phyloP scores from a whole-genome alignment of 139 green algal species.

The Chlamydomonas sp. region DNA sequence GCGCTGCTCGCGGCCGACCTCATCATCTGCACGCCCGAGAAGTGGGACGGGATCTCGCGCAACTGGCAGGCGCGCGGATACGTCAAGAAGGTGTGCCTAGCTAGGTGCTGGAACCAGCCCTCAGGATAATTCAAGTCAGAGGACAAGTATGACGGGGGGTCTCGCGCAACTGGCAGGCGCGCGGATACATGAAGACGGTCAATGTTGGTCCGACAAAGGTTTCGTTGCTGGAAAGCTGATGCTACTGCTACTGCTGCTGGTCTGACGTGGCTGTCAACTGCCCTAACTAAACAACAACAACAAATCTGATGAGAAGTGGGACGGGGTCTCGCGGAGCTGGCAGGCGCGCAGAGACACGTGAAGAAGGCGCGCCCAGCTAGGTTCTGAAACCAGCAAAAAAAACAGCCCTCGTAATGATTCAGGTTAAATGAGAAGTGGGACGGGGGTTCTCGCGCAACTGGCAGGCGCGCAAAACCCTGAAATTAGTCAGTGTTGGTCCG shows the following conservation, averaged over 20 bases:
- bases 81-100: constrained; percentile 48
- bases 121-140: too few species aligned
- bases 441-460: constrained; percentile 82
- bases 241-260: too few species aligned
- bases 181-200: constrained; percentile 67
- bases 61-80: constrained; percentile 79
- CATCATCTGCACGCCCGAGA: constrained; percentile 94
- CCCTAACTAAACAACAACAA: too few species aligned
- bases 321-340: constrained; percentile 90
- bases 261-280: too few species aligned
- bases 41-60: constrained; percentile 94
- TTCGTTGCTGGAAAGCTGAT: too few species aligned
- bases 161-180: constrained; percentile 78
- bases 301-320: constrained; percentile 99
- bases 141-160: too few species aligned
- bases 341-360: constrained; percentile 70
- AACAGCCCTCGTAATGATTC: too few species aligned
- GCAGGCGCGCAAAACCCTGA: constrained; percentile 71
- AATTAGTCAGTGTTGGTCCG: too few species aligned
- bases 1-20: constrained; percentile 81
- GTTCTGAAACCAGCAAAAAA: not conserved
- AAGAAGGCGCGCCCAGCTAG: constrained; percentile 32
- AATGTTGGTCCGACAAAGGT: too few species aligned
- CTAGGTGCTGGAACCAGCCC: not conserved
- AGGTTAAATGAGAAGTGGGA: too few species aligned